phyloP scores from a whole-genome alignment of 2,329 filamentous ascomycete species.

The Plectosphaerella cucumerina region DNA sequence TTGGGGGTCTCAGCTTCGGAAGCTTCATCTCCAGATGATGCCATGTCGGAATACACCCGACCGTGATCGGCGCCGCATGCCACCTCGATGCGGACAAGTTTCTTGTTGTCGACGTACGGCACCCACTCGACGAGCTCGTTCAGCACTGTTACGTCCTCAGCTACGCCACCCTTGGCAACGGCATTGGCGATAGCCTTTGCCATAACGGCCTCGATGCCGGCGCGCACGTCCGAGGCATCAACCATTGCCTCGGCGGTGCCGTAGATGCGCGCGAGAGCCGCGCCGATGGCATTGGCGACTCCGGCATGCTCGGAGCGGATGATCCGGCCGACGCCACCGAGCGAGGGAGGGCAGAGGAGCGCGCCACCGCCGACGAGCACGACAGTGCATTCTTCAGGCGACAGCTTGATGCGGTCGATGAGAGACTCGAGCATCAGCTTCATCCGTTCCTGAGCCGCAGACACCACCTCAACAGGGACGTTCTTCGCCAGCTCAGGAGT shows the following conservation, averaged over 20 bases:
- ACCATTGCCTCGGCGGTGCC: constrained; percentile 14
- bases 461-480: neutral
- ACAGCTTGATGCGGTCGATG: constrained; percentile 17
- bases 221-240: constrained; percentile 11
- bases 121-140: constrained; percentile 16
- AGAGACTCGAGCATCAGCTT: constrained; percentile 14
- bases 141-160: constrained; percentile 11
- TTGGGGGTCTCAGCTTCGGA: neutral
- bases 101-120: constrained; percentile 17
- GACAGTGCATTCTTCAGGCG: constrained; percentile 14
- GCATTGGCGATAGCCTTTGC: constrained; percentile 12
- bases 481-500: neutral
- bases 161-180: constrained; percentile 13
- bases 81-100: constrained; percentile 16
- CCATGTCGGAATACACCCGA: constrained; percentile 10
- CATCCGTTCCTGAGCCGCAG: constrained; percentile 6
- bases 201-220: constrained; percentile 11
- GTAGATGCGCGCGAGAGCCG: constrained; percentile 16
- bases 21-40: neutral
- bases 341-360: constrained; percentile 12
- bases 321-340: constrained; percentile 14
- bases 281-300: constrained; percentile 18
- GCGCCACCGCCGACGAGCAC: constrained; percentile 18
- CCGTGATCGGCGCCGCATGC: constrained; percentile 14
- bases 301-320: constrained; percentile 14